Evolutionary conservation across 192 early-diverging fungal species (phyloP).

Genomic region (Gonapodya prolifera): DNA sequence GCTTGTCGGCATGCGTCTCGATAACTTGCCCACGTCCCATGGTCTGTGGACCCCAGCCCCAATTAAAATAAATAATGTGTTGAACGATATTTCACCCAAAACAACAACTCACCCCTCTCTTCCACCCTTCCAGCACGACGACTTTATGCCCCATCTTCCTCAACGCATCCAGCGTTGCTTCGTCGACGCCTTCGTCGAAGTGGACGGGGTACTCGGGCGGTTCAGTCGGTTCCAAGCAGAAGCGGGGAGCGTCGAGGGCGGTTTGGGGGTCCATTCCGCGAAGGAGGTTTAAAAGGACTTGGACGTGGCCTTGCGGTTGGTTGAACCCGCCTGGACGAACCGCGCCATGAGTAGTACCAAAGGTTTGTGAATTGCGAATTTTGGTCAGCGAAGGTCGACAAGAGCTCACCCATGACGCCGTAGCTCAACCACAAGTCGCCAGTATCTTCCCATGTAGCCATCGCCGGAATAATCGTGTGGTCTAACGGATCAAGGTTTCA

Average conservation of each 20-base stretch:
- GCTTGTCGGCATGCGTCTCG: constrained; percentile 18
- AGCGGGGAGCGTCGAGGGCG: constrained; percentile 54
- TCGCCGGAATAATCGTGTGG: constrained; percentile 68
- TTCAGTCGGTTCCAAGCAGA: constrained; percentile 30
- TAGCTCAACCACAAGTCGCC: constrained; percentile 26
- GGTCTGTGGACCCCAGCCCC: background rate
- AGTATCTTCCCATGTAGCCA: constrained; percentile 28
- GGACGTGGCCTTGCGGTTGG: constrained; percentile 78
- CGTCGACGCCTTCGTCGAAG: constrained; percentile 30
- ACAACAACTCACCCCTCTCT: constrained; percentile 29
- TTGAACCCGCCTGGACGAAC: constrained; percentile 66
- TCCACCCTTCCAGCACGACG: constrained; percentile 22
- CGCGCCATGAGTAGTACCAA: constrained; percentile 35
- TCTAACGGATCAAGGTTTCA: too few relatives aligned
- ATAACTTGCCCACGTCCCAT: constrained; percentile 74
- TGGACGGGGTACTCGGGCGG: constrained; percentile 14
- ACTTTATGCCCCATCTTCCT: constrained; percentile 44
- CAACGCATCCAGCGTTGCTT: constrained; percentile 29
- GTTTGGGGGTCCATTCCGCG: constrained; percentile 43
- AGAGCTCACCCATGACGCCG: constrained; percentile 21
- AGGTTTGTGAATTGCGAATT: constrained; percentile 6
- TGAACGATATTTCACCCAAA: too few relatives aligned
- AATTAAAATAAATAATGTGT: background rate
- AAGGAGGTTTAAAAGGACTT: constrained; percentile 56
- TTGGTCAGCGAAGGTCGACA: background rate